These are phyloP conservation scores for Asterophora lycoperdoides DNA, from an alignment of 768 basidiomycete species.

Conservation along the genomic window DNA sequence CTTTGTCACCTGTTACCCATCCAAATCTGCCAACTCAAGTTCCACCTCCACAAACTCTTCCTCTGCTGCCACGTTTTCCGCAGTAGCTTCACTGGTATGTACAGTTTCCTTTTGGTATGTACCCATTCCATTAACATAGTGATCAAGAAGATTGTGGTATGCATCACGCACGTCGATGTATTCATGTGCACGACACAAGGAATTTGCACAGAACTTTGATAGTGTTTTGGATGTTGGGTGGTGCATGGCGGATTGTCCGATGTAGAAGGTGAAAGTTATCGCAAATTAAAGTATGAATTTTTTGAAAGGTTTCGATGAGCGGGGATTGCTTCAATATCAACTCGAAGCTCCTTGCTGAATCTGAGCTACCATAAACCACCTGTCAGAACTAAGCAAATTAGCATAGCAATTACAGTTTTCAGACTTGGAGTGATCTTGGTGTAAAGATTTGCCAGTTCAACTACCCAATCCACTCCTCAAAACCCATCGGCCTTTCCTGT, in stretches of 20 bases:
- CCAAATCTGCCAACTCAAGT: no score
- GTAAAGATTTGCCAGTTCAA: constrained; percentile 32
- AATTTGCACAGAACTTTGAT: constrained; percentile 9
- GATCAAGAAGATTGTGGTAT: constrained; percentile 9
- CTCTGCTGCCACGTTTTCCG: not conserved
- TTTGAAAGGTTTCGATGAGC: constrained; percentile 25
- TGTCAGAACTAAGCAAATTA: not conserved
- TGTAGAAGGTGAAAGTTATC: constrained; percentile 19
- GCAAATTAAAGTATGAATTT: constrained; percentile 15
- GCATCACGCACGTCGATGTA: not conserved
- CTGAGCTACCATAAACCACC: constrained; percentile 11
- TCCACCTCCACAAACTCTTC: not conserved
- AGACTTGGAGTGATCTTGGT: no score
- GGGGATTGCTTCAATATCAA: constrained; percentile 17
- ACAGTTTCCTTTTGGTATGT: not conserved
- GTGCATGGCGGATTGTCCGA: constrained; percentile 18
- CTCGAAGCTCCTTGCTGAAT: constrained; percentile 10
- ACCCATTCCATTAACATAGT: constrained; percentile 3
- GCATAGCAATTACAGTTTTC: no score
- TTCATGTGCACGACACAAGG: not conserved
- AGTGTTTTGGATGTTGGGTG: constrained; percentile 24
- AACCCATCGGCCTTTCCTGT: constrained; percentile 11
- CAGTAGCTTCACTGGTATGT: not conserved
- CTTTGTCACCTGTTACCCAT: no score
- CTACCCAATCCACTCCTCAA: constrained; percentile 23